Evolutionary conservation across 1,139 yeast species (phyloP), one percentile per base, ranked within the genome.

Genomic region (Zygoascus hellenicus): DNA sequence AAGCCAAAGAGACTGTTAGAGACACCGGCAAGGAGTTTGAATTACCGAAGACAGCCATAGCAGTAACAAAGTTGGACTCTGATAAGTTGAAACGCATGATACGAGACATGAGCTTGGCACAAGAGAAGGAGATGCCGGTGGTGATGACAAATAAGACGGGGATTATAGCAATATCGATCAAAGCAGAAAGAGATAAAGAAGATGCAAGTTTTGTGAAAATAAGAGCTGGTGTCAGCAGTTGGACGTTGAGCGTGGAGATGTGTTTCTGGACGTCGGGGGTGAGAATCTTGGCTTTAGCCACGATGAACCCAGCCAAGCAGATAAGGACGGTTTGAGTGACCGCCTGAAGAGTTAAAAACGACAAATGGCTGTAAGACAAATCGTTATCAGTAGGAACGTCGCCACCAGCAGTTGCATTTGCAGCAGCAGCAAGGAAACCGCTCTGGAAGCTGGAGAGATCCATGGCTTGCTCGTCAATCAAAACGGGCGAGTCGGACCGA

Each of bases 1-100:
- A 81, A 1, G 90, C 84, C 54, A 84, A 70, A 13, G 85, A 76
- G 49, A 84, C 72, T 3, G 90, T 83, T 50, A 81, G 70, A 4
- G 88, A 83, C n/a, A 83, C 95, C 2, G 72, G 74, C 48, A 64
- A 63, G 35, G 66, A 65, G 59, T 84, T 84, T 37, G 89, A 81
- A 65, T 86, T 86, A 44, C 94, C 95, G 66, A 86, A 86, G 13
- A 84, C 94, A 0, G 88, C 86, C 92, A 86, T 85, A 5, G 95
- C 95, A 19, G 89, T 83, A 42, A 86, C 95, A 58, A 83, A 86
- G 65, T 85, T 84, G 7, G 82, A 60, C 63, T 86, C 94, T 1
- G 85, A 78, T 33, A 69, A 72, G 54, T 80, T 80, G 57, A 86
- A 70, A 6, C 64, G 63, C 52, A 83, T 64, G 29, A 76, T 47